Conservation (phyloP, 2,329 filamentous ascomycete species). For the Rhynchosporium graminicola region DNA sequence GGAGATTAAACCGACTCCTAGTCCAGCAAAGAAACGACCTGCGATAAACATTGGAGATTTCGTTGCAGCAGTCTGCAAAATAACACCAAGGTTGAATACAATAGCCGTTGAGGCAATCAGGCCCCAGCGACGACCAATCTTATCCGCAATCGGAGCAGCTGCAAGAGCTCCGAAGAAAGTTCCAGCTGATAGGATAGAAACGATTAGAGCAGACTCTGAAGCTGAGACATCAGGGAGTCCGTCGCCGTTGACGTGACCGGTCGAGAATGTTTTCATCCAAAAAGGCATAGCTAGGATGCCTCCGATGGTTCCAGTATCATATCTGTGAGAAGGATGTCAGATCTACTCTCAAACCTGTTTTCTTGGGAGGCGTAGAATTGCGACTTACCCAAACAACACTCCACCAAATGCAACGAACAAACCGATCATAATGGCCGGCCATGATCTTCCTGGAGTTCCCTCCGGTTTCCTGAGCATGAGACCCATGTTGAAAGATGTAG, state of each 20-base stretch:
- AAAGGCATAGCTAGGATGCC: conserved; percentile 60
- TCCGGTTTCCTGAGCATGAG: conserved; percentile 57
- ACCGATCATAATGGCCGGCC: conserved; percentile 63
- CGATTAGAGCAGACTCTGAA: conserved; percentile 61
- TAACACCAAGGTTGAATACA: conserved; percentile 68
- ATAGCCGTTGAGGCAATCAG: conserved; percentile 58
- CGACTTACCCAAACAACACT: conserved; percentile 53
- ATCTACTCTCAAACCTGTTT: no score
- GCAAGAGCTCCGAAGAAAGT: conserved; percentile 75
- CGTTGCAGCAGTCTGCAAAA: conserved; percentile 65
- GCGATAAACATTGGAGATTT: conserved; percentile 65
- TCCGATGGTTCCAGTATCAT: conserved; percentile 60
- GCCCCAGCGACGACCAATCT: conserved; percentile 63
- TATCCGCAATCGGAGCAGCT: conserved; percentile 63
- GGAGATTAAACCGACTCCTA: conserved; percentile 73
- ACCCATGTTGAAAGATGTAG: conserved; percentile 31
- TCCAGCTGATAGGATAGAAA: conserved; percentile 76
- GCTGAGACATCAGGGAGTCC: conserved; percentile 52
- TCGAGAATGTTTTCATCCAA: conserved; percentile 55
- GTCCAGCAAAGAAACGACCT: conserved; percentile 70
- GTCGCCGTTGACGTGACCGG: conserved; percentile 48
- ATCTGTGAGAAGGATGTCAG: conserved; percentile 34
- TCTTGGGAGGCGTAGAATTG: not conserved
- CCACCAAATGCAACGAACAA: conserved; percentile 63
- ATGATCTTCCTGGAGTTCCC: conserved; percentile 72